Evolutionary conservation across 768 basidiomycete genomes (phyloP).

Genomic region (Xerocomellus chrysenteron): DNA sequence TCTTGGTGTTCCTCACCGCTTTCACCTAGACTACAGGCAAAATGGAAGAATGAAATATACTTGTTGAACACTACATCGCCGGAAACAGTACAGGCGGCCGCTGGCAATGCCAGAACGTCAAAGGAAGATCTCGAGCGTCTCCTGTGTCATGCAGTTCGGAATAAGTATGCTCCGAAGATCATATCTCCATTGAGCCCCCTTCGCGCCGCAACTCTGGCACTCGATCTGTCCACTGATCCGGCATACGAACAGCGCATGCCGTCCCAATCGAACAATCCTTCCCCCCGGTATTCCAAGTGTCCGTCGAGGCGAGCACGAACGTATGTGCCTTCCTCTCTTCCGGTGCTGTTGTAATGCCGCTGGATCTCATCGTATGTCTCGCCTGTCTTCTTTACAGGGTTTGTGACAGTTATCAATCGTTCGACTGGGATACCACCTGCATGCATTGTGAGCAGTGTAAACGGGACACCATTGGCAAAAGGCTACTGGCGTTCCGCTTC

Average conservation of each 20-base stretch:
- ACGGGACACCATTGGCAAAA: slow-evolving; percentile 29
- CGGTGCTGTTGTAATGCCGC: background rate
- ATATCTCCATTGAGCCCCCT: slow-evolving; percentile 34
- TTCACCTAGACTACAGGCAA: slow-evolving; percentile 3
- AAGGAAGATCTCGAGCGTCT: slow-evolving; percentile 25
- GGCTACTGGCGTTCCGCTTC: slow-evolving; percentile 21
- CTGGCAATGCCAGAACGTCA: slow-evolving; percentile 3
- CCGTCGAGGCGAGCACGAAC: slow-evolving; percentile 22
- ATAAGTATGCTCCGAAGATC: slow-evolving; percentile 28
- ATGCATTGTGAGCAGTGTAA: slow-evolving; percentile 30
- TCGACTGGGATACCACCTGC: slow-evolving; percentile 19
- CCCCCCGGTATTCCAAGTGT: slow-evolving; percentile 21
- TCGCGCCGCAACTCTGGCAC: slow-evolving; percentile 14
- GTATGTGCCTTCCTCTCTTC: slow-evolving; percentile 17
- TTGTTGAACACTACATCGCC: background rate
- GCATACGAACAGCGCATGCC: slow-evolving; percentile 22
- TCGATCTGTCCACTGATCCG: slow-evolving; percentile 17
- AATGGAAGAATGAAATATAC: background rate
- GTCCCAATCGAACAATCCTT: slow-evolving; percentile 19
- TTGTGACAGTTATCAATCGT: slow-evolving; percentile 26
- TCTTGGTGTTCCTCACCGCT: slow-evolving; percentile 11
- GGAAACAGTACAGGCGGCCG: background rate
- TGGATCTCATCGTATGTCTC: slow-evolving; percentile 2
- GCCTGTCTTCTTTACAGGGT: slow-evolving; percentile 9
- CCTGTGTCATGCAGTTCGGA: slow-evolving; percentile 24